Conservation (phyloP, 306 rosid species). For the Fagus sylvatica region DNA sequence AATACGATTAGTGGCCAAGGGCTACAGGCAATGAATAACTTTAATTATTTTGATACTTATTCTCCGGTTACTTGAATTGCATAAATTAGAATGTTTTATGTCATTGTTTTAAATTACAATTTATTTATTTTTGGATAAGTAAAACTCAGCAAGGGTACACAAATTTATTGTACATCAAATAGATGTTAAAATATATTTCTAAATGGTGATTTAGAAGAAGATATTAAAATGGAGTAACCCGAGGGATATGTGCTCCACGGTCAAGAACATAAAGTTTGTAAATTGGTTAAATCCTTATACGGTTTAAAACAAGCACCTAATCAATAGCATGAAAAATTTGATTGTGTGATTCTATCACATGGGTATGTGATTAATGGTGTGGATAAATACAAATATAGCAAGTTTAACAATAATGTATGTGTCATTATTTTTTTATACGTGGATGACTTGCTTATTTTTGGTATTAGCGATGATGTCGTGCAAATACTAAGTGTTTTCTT, state of each 20-base stretch:
- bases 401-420: background rate
- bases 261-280: background rate
- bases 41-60: background rate
- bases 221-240: background rate
- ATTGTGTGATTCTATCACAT: too few species aligned
- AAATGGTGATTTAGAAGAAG: background rate
- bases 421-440: background rate
- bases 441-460: background rate
- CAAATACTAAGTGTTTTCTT: background rate
- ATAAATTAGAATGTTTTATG: background rate
- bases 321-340: background rate
- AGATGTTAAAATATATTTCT: background rate
- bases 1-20: too few species aligned
- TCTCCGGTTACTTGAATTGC: background rate
- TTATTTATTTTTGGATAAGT: too few species aligned
- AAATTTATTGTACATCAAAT: background rate
- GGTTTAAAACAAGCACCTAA: too few species aligned
- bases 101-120: too few species aligned
- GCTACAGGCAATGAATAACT: background rate
- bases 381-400: background rate
- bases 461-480: background rate
- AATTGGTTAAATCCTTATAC: background rate
- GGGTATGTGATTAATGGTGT: too few species aligned
- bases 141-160: too few species aligned
- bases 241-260: background rate